Percentiles rank a stretch among this genome's conserved stretches.
Conservation (phyloP, 371 early-diverging fungal genomes). For the Smittium culicis region DNA sequence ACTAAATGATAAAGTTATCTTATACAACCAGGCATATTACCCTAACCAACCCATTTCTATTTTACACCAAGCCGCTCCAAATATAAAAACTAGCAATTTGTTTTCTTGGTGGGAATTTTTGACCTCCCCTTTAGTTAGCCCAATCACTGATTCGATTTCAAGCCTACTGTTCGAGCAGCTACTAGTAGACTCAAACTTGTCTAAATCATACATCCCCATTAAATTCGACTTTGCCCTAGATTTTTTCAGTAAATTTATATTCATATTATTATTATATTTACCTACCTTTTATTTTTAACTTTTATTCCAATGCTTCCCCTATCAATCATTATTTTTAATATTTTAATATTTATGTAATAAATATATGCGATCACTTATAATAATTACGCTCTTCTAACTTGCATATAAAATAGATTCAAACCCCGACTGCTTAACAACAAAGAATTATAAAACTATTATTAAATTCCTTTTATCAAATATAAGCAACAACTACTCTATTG, state of each 20-base stretch:
- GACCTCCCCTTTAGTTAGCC: background rate
- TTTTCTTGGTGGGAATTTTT: background rate
- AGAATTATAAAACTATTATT: too few species aligned
- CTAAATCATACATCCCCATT: background rate
- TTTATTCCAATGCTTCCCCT: too few species aligned
- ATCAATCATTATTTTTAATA: too few species aligned
- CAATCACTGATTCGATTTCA: background rate
- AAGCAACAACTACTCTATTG: too few species aligned
- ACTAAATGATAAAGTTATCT: background rate
- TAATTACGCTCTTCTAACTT: too few species aligned
- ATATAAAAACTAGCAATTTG: background rate
- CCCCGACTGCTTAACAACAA: too few species aligned
- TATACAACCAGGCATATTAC: background rate
- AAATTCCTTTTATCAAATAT: too few species aligned
- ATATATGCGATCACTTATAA: too few species aligned
- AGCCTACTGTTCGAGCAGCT: background rate
- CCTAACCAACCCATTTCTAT: background rate
- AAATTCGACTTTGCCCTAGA: background rate
- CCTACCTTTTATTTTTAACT: too few species aligned
- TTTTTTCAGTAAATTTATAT: background rate
- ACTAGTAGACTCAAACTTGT: background rate
- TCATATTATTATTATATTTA: background rate
- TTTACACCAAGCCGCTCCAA: background rate
- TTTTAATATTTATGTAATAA: too few species aligned
- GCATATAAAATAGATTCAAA: too few species aligned